Conservation (phyloP, 495 filamentous ascomycete genomes). For the Aspergillus sclerotiicarbonarius region DNA sequence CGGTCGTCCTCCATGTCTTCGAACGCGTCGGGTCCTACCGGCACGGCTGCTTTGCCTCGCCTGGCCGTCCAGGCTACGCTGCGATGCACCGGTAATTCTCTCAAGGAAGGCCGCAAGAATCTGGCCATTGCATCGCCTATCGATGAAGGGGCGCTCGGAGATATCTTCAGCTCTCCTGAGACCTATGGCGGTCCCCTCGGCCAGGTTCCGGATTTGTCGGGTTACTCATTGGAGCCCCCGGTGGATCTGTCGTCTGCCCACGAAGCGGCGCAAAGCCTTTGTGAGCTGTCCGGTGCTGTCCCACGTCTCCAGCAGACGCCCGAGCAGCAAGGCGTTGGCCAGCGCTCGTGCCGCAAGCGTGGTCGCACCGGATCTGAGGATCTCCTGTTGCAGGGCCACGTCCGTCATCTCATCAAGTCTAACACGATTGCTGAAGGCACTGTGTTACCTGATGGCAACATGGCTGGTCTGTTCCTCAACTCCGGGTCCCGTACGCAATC, state of each 20-base stretch:
- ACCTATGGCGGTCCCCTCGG: conserved; percentile 53
- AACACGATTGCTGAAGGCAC: conserved; percentile 29
- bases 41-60: conserved; percentile 57
- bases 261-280: conserved; percentile 67
- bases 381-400: conserved; percentile 65
- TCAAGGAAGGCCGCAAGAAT: conserved; percentile 42
- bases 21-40: conserved; percentile 62
- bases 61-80: conserved; percentile 81
- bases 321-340: conserved; percentile 21
- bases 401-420: conserved; percentile 56
- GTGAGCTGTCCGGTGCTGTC: conserved; percentile 54
- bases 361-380: conserved; percentile 69
- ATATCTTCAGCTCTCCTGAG: conserved; percentile 59
- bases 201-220: conserved; percentile 49
- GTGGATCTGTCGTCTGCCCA: conserved; percentile 42
- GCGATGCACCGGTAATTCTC: conserved; percentile 64
- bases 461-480: conserved; percentile 40
- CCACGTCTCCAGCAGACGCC: conserved; percentile 10
- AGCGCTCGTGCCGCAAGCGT: conserved; percentile 57
- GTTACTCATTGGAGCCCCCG: conserved; percentile 50
- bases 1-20: conserved; percentile 74
- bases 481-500: conserved; percentile 16
- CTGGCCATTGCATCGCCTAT: conserved; percentile 41
- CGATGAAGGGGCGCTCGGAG: conserved; percentile 51
- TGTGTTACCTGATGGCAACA: conserved; percentile 39